Percentiles rank a stretch among this genome's conserved stretches.
Evolutionary conservation across 2,329 filamentous ascomycete genomes (phyloP).

Genomic region (Davidsoniella virescens): DNA sequence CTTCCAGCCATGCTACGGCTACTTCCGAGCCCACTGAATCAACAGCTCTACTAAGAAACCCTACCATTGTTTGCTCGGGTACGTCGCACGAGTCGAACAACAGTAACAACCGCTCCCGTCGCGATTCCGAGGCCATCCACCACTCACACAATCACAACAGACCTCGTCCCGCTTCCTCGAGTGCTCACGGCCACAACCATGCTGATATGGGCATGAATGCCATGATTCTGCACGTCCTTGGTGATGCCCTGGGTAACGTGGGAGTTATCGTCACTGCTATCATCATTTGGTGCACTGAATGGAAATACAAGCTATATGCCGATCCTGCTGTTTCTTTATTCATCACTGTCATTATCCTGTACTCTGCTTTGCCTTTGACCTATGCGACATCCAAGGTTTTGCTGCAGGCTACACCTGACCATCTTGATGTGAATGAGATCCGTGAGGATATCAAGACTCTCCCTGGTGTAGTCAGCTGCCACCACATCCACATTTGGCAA

Average conservation of each 20-base stretch:
- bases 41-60: slow-evolving; percentile 30
- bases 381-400: slow-evolving; percentile 72
- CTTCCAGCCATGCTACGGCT: slow-evolving; percentile 1
- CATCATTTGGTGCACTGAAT: slow-evolving; percentile 81
- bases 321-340: slow-evolving; percentile 86
- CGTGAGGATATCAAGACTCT: slow-evolving; percentile 78
- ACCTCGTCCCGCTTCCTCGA: slow-evolving; percentile 40
- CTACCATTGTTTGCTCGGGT: slow-evolving; percentile 19
- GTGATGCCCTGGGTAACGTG: slow-evolving; percentile 72
- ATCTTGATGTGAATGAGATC: slow-evolving; percentile 77
- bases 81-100: slow-evolving; percentile 14
- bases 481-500: slow-evolving; percentile 97
- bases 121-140: slow-evolving; percentile 42
- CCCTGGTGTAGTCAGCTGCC: slow-evolving; percentile 73
- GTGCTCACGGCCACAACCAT: slow-evolving; percentile 60
- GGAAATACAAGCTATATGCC: slow-evolving; percentile 67
- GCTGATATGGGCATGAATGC: slow-evolving; percentile 91
- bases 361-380: slow-evolving; percentile 63
- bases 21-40: slow-evolving; percentile 26
- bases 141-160: slow-evolving; percentile 66
- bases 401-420: slow-evolving; percentile 81
- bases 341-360: slow-evolving; percentile 68
- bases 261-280: slow-evolving; percentile 72
- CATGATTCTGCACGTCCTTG: slow-evolving; percentile 60
- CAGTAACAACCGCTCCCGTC: slow-evolving; percentile 16